Conservation (phyloP, 345 rosid genomes). For the Aquilaria malaccensis region DNA sequence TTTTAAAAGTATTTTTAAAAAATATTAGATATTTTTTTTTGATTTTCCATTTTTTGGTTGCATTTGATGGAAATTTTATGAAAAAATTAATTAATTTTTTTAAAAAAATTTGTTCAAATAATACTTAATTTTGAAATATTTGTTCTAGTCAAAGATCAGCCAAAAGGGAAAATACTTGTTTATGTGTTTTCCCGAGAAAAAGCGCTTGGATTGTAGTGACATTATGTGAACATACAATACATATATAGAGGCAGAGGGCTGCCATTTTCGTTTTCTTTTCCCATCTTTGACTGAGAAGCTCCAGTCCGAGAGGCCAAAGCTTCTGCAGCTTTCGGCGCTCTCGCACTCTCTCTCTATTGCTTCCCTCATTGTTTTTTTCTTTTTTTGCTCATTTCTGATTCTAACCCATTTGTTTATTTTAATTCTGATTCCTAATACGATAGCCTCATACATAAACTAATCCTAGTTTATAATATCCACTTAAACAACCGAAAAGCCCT, state of each 20-base stretch:
- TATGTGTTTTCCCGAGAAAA: conserved; percentile 21
- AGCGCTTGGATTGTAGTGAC: background rate
- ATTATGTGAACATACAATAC: background rate
- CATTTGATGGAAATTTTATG: too few species aligned
- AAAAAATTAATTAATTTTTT: too few species aligned
- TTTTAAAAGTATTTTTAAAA: too few species aligned
- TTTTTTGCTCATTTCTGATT: background rate
- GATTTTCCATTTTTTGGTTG: too few species aligned
- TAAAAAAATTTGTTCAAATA: too few species aligned
- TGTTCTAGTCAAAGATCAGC: conserved; percentile 3
- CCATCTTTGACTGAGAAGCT: conserved; percentile 24
- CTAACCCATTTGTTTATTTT: background rate
- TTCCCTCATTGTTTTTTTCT: background rate
- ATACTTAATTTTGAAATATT: background rate
- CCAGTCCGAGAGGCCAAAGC: conserved; percentile 13
- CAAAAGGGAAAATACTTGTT: conserved; percentile 2
- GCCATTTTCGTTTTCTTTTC: background rate
- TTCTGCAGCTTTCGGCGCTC: conserved; percentile 40
- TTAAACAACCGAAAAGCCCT: conserved; percentile 3
- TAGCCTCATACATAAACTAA: background rate
- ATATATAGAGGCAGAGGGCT: background rate
- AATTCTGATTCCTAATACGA: background rate
- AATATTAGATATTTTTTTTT: too few species aligned
- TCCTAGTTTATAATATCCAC: conserved; percentile 10
- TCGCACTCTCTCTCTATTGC: conserved; percentile 11